Conservation (phyloP, 2,329 filamentous ascomycete species). For the Berkeleyomyces basicola region DNA sequence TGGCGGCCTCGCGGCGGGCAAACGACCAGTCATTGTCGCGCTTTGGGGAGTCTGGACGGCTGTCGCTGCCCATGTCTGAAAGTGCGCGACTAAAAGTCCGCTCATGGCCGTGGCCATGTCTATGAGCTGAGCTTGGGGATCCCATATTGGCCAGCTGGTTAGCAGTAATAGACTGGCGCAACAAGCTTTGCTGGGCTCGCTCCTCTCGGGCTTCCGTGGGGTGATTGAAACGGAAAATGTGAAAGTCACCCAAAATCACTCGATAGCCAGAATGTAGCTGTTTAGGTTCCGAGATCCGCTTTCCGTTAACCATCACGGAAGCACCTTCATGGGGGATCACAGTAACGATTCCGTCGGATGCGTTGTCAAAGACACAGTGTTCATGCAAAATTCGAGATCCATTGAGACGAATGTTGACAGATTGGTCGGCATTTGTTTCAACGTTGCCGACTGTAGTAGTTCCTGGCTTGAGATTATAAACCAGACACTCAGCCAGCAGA, state of each 20-base stretch:
- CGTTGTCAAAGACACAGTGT: slow-evolving; percentile 87
- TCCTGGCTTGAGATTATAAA: slow-evolving; percentile 95
- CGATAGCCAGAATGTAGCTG: slow-evolving; percentile 82
- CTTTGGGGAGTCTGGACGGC: slow-evolving; percentile 58
- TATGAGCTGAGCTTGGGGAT: slow-evolving; percentile 1
- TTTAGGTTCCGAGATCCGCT: slow-evolving; percentile 71
- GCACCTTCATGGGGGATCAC: slow-evolving; percentile 80
- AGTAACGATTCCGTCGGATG: slow-evolving; percentile 75
- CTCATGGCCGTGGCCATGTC: slow-evolving; percentile 48
- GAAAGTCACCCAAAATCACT: slow-evolving; percentile 92
- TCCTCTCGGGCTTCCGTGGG: slow-evolving; percentile 91
- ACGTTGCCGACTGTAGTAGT: slow-evolving; percentile 89
- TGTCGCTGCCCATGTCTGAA: slow-evolving; percentile 58
- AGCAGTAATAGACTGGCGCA: slow-evolving; percentile 50
- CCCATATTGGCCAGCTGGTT: slow-evolving; percentile 39
- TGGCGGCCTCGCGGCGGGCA: slow-evolving; percentile 81
- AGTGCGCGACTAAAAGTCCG: slow-evolving; percentile 61
- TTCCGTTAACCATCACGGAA: slow-evolving; percentile 94
- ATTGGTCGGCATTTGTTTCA: slow-evolving; percentile 57
- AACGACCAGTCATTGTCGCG: slow-evolving; percentile 90
- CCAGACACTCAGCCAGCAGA: slow-evolving; percentile 81
- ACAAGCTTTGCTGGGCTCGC: slow-evolving; percentile 53
- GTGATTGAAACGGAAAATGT: slow-evolving; percentile 97
- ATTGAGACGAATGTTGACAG: slow-evolving; percentile 82
- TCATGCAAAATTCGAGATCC: slow-evolving; percentile 83